These are phyloP conservation scores for Setomelanomma holmii DNA, from an alignment of 2,329 filamentous ascomycete species.

Conservation along the genomic window DNA sequence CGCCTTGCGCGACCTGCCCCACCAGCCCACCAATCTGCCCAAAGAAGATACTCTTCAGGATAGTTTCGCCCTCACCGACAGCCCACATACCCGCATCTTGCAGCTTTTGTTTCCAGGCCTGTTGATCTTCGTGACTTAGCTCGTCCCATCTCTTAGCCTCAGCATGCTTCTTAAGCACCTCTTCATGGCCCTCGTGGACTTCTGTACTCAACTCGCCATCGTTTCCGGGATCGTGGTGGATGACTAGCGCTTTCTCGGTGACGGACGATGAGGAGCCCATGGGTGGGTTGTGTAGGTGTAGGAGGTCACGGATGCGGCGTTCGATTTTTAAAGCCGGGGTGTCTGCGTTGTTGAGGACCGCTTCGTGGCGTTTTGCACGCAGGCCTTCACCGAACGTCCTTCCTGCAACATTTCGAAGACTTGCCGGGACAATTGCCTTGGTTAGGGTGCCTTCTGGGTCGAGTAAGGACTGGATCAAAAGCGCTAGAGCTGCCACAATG, in stretches of 20 bases:
- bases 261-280: conserved; percentile 3
- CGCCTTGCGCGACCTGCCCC: conserved; percentile 45
- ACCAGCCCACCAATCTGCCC: conserved; percentile 70
- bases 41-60: conserved; percentile 81
- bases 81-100: conserved; percentile 77
- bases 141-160: conserved; percentile 74
- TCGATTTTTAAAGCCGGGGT: conserved; percentile 33
- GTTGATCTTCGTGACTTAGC: conserved; percentile 67
- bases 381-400: conserved; percentile 38
- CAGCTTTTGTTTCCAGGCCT: conserved; percentile 73
- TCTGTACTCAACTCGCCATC: conserved; percentile 51
- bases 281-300: conserved; percentile 31
- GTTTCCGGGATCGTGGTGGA: conserved; percentile 47
- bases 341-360: conserved; percentile 32
- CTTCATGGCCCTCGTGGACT: conserved; percentile 44
- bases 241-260: conserved; percentile 50
- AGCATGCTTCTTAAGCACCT: conserved; percentile 47
- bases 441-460: conserved; percentile 60
- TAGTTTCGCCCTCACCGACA: conserved; percentile 76
- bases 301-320: conserved; percentile 42
- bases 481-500: conserved; percentile 67
- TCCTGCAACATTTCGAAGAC: conserved; percentile 51
- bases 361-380: conserved; percentile 33
- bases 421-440: conserved; percentile 59
- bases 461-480: conserved; percentile 66